Percentiles rank a stretch among this genome's conserved stretches.
Evolutionary conservation across 2,329 filamentous ascomycete genomes (phyloP).

Genomic region (Aureobasidium sp.): DNA sequence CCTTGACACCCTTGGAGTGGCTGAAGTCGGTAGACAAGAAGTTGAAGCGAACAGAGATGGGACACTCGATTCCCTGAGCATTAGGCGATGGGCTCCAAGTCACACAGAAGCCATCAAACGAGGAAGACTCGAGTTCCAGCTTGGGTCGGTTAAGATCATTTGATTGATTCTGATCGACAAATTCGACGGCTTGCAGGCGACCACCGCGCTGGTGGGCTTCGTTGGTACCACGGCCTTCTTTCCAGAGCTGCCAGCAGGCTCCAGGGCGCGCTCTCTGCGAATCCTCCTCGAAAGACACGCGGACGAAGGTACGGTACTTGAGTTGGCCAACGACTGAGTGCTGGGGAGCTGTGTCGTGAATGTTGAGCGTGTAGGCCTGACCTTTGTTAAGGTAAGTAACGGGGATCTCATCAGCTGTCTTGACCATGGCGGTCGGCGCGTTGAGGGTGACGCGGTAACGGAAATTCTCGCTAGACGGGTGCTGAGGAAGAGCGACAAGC

Average conservation of each 20-base stretch:
- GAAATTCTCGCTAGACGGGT: constrained; percentile 49
- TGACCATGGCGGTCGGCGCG: constrained; percentile 94
- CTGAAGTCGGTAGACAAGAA: constrained; percentile 98
- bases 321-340: constrained; percentile 51
- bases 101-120: constrained; percentile 90
- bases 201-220: constrained; percentile 92
- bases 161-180: constrained; percentile 60
- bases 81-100: constrained; percentile 65
- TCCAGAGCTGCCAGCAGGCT: constrained; percentile 86
- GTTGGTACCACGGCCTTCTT: constrained; percentile 89
- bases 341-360: constrained; percentile 65
- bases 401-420: constrained; percentile 79
- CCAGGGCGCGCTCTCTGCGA: constrained; percentile 78
- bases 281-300: constrained; percentile 96
- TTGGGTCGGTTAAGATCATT: constrained; percentile 37
- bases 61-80: constrained; percentile 63
- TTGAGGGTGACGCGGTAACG: constrained; percentile 85
- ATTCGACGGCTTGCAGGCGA: constrained; percentile 90
- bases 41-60: constrained; percentile 89
- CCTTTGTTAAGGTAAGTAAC: constrained; percentile 98
- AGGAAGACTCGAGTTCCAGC: constrained; percentile 50
- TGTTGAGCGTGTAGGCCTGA: constrained; percentile 80
- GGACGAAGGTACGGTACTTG: constrained; percentile 80
- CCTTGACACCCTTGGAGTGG: constrained; percentile 97
- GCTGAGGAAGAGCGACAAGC: constrained; percentile 36